Percentiles rank a stretch among this genome's conserved stretches.
Conservation (phyloP, 768 basidiomycete genomes). For the Suillus paluster region DNA sequence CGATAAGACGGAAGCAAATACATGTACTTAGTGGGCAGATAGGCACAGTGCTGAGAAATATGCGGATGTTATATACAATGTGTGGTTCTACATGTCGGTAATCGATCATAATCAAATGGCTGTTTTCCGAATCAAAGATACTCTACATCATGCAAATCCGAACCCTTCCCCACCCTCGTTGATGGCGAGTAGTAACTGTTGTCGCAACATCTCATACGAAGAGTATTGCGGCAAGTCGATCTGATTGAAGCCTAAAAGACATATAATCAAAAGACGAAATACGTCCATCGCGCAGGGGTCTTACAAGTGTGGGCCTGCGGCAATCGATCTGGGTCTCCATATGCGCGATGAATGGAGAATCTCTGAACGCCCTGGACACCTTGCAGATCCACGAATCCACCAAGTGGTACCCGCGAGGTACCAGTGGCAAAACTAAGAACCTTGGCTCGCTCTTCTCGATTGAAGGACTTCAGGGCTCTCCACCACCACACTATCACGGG, state of each 20-base stretch:
- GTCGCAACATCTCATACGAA: slow-evolving; percentile 95
- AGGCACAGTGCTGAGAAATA: slow-evolving; percentile 13
- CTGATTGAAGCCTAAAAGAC: slow-evolving; percentile 80
- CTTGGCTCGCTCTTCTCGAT: slow-evolving; percentile 94
- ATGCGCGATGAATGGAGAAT: slow-evolving; percentile 95
- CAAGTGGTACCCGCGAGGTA: slow-evolving; percentile 90
- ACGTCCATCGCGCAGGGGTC: slow-evolving; percentile 29
- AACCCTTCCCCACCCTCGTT: slow-evolving; percentile 97
- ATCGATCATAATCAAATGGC: slow-evolving; percentile 20
- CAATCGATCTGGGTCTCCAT: slow-evolving; percentile 81
- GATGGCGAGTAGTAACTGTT: slow-evolving; percentile 88
- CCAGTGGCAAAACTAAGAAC: slow-evolving; percentile 97
- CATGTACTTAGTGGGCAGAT: neutral
- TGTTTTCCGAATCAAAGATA: slow-evolving; percentile 1
- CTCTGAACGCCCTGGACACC: slow-evolving; percentile 92
- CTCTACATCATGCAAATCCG: slow-evolving; percentile 64
- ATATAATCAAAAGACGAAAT: slow-evolving; percentile 17
- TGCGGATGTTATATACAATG: slow-evolving; percentile 38
- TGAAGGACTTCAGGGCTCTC: slow-evolving; percentile 97
- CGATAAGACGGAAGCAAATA: slow-evolving; percentile 5
- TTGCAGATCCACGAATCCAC: slow-evolving; percentile 94
- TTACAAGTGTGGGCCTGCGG: slow-evolving; percentile 91
- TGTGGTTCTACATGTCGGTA: slow-evolving; percentile 33
- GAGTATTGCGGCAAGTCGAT: slow-evolving; percentile 94
- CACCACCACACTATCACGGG: slow-evolving; percentile 99